Evolutionary conservation across 148 eudicot genomes (phyloP).

Genomic region (Selenicereus undatus): DNA sequence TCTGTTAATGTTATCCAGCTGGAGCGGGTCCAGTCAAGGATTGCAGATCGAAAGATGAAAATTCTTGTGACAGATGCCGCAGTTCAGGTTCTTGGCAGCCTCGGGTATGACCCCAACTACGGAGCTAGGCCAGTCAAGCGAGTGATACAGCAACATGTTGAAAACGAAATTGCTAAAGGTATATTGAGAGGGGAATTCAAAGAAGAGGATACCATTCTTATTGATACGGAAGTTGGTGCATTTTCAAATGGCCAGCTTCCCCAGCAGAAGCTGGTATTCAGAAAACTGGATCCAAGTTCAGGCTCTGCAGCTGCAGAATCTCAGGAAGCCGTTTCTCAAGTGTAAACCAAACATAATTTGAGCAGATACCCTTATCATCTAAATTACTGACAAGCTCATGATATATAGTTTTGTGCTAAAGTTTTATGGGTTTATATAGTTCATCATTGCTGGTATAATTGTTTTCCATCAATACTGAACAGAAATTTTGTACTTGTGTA

Average conservation of each 20-base stretch:
- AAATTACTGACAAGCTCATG: neutral
- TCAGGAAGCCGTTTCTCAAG: conserved; percentile 44
- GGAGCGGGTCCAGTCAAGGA: conserved; percentile 75
- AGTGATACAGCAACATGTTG: conserved; percentile 84
- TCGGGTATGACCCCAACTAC: conserved; percentile 92
- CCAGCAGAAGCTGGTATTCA: conserved; percentile 69
- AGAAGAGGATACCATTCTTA: conserved; percentile 65
- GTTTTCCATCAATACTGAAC: neutral
- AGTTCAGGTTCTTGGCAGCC: conserved; percentile 72
- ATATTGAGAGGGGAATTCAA: conserved; percentile 87
- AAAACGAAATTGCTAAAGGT: conserved; percentile 92
- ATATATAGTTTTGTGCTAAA: neutral
- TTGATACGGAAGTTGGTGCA: conserved; percentile 75
- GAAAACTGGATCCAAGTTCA: conserved; percentile 37
- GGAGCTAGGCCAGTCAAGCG: conserved; percentile 98
- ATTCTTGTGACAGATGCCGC: conserved; percentile 73
- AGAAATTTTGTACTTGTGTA: conserved; percentile 1
- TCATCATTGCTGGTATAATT: neutral
- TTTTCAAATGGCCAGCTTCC: conserved; percentile 82
- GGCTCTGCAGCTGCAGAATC: conserved; percentile 35
- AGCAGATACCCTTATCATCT: neutral
- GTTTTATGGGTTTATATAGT: neutral
- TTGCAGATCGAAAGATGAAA: conserved; percentile 82
- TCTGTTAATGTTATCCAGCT: conserved; percentile 39
- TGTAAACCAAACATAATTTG: conserved; percentile 9